A percentile compares a stretch with the other conserved stretches of the same genome.
phyloP scores from a whole-genome alignment of 2,329 filamentous ascomycete genomes.

The Claviceps purpurea region DNA sequence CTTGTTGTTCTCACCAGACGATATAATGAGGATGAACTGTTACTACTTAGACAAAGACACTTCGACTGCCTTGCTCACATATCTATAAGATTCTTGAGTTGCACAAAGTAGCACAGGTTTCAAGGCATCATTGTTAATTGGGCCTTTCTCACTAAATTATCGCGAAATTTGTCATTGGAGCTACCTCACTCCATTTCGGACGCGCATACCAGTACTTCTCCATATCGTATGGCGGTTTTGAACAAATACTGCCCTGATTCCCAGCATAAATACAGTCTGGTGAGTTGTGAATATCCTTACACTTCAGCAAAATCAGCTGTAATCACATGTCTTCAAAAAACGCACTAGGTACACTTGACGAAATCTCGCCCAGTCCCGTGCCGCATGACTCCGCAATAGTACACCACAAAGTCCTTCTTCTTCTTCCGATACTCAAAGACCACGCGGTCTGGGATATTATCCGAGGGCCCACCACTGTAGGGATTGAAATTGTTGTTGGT shows the following conservation, averaged over 20 bases:
- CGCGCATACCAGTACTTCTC: too few species aligned
- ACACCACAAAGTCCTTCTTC: not conserved
- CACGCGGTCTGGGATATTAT: not conserved
- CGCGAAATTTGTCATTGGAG: too few species aligned
- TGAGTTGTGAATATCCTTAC: too few species aligned
- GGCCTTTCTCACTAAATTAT: too few species aligned
- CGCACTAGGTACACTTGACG: slow-evolving; percentile 4
- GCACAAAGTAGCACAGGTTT: too few species aligned
- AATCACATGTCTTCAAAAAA: not conserved
- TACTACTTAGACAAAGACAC: too few species aligned
- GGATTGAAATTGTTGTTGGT: not conserved
- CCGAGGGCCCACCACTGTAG: not conserved
- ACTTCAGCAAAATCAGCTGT: too few species aligned
- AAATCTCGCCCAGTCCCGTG: not conserved
- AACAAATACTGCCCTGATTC: not conserved
- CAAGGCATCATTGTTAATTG: too few species aligned
- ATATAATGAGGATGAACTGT: not conserved
- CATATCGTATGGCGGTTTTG: not conserved
- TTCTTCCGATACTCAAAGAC: not conserved
- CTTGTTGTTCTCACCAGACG: not conserved
- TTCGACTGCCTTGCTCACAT: not conserved
- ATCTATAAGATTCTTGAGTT: not conserved
- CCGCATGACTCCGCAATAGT: slow-evolving; percentile 2
- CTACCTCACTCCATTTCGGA: too few species aligned
- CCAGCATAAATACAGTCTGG: not conserved